A percentile compares a stretch with the other conserved stretches of the same genome.
These are phyloP conservation scores for Heterobasidion irregulare DNA, from an alignment of 1,284 basidiomycete species.

Conservation along the genomic window DNA sequence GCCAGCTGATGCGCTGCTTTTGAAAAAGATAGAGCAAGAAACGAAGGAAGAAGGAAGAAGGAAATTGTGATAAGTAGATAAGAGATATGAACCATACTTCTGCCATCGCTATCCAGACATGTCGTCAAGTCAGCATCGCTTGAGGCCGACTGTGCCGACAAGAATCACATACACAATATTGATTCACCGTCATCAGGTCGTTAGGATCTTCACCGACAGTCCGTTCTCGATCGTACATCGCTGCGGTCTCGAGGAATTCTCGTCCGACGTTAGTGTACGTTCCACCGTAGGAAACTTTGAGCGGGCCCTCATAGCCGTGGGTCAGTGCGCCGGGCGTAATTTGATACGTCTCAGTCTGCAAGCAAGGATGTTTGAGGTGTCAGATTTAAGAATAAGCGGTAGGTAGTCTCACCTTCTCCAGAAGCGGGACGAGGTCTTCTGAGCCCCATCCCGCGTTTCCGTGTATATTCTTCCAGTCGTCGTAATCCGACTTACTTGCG, in stretches of 20 bases:
- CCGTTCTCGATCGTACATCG: conserved; percentile 31
- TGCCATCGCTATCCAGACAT: conserved; percentile 25
- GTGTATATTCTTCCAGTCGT: conserved; percentile 39
- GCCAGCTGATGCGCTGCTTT: no score
- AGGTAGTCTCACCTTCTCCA: conserved; percentile 33
- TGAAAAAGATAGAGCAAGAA: no score
- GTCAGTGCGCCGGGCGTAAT: conserved; percentile 20
- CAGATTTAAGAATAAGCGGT: not conserved
- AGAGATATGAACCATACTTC: conserved; percentile 16
- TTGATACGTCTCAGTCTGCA: conserved; percentile 44
- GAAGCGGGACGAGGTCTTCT: conserved; percentile 36
- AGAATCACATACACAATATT: conserved; percentile 32
- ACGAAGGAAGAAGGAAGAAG: not conserved
- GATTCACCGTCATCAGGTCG: conserved; percentile 29
- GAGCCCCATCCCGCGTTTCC: conserved; percentile 48
- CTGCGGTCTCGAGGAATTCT: conserved; percentile 37
- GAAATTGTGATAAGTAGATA: not conserved
- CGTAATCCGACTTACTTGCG: conserved; percentile 45
- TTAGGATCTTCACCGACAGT: conserved; percentile 32
- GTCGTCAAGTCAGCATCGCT: not conserved
- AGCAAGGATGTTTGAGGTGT: not conserved
- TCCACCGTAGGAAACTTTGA: conserved; percentile 38
- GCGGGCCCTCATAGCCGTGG: conserved; percentile 46
- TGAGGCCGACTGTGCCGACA: not conserved
- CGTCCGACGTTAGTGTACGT: conserved; percentile 27